Conservation (phyloP, 2,329 filamentous ascomycete species). For the Teratosphaeria viscida region DNA sequence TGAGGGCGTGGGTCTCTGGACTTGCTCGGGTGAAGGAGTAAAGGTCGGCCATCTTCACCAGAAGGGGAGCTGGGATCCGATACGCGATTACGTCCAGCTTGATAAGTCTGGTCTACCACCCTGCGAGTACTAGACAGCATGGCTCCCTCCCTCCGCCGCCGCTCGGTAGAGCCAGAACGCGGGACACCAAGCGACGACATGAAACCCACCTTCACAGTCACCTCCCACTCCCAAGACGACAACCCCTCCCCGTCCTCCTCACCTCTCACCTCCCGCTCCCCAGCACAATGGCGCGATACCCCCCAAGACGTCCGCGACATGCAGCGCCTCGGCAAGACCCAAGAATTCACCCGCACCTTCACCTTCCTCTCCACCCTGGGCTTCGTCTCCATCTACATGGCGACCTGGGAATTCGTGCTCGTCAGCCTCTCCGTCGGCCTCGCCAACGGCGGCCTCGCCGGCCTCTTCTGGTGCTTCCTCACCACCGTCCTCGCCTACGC, state of each 20-base stretch:
- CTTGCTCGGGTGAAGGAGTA: background rate
- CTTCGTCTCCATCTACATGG: slow-evolving; percentile 27
- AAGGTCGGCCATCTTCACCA: background rate
- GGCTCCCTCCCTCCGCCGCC: background rate
- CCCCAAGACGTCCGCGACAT: slow-evolving; percentile 1
- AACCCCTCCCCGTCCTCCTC: background rate
- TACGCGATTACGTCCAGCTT: background rate
- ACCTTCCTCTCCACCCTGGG: slow-evolving; percentile 13
- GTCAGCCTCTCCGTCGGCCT: slow-evolving; percentile 21
- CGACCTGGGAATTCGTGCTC: slow-evolving; percentile 23
- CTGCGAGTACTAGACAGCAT: background rate
- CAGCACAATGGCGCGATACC: background rate
- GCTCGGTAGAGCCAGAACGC: background rate
- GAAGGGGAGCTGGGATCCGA: background rate
- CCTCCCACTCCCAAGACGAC: background rate
- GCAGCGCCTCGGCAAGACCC: slow-evolving; percentile 1
- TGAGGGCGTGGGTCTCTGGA: background rate
- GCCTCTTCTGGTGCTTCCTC: slow-evolving; percentile 25
- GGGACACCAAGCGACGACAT: background rate
- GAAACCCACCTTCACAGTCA: background rate
- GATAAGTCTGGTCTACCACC: background rate
- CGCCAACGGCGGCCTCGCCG: slow-evolving; percentile 22
- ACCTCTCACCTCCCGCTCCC: background rate
- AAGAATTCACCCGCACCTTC: slow-evolving; percentile 1
- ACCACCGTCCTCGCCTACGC: slow-evolving; percentile 24